These are phyloP conservation scores for Ogataea angusta DNA, from an alignment of 805 yeast species.

Conservation along the genomic window DNA sequence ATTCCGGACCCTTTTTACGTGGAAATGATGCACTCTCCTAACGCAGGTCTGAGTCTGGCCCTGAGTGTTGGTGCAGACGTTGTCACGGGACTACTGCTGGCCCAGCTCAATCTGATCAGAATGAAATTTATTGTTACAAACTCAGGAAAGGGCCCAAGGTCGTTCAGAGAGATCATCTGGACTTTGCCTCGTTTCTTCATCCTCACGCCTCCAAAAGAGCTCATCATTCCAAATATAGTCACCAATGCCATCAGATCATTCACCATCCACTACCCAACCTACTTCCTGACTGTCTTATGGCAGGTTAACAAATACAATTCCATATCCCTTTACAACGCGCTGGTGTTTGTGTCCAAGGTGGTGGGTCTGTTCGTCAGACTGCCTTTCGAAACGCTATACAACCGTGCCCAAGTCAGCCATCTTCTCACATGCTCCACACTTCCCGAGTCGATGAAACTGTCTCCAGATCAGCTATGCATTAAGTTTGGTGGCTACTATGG, in stretches of 20 bases:
- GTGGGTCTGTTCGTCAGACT: constrained; percentile 70
- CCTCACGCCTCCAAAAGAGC: constrained; percentile 50
- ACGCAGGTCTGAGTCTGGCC: constrained; percentile 63
- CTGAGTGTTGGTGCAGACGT: constrained; percentile 71
- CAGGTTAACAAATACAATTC: constrained; percentile 66
- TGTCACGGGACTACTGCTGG: constrained; percentile 64
- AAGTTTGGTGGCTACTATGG: constrained; percentile 56
- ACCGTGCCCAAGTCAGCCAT: constrained; percentile 78
- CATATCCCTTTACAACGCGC: constrained; percentile 56
- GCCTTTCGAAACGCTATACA: constrained; percentile 82
- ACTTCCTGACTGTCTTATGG: constrained; percentile 56
- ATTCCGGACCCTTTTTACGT: constrained; percentile 88
- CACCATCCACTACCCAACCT: constrained; percentile 38
- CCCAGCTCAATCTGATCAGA: constrained; percentile 80
- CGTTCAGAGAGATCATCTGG: constrained; percentile 66
- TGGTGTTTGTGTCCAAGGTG: constrained; percentile 58
- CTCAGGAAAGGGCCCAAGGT: constrained; percentile 45
- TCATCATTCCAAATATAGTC: constrained; percentile 61
- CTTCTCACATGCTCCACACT: constrained; percentile 38
- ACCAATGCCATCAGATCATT: constrained; percentile 30
- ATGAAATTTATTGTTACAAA: constrained; percentile 69
- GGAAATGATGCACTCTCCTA: constrained; percentile 76
- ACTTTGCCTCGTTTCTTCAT: constrained; percentile 41
- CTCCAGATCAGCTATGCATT: constrained; percentile 52
- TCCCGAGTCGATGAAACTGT: constrained; percentile 44